Percentiles rank a stretch among this genome's conserved stretches.
phyloP scores from a whole-genome alignment of 2,329 filamentous ascomycete species.

The Blastomyces percursus region DNA sequence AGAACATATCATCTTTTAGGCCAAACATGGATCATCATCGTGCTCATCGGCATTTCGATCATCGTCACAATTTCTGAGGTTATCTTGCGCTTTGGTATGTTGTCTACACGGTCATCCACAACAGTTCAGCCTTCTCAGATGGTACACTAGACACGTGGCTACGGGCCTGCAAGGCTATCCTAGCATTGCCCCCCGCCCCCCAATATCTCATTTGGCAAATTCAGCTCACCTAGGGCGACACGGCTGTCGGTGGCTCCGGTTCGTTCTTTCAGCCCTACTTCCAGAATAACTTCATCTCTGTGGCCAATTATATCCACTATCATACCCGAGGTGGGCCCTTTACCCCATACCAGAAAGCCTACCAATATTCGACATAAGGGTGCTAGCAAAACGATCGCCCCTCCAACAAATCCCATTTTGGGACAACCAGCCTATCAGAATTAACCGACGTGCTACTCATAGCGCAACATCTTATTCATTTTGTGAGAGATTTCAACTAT shows the following conservation, averaged over 20 bases:
- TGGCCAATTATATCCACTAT: no score
- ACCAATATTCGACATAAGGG: no score
- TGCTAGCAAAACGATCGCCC: no score
- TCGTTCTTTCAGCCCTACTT: no score
- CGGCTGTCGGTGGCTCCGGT: background rate
- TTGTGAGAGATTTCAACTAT: no score
- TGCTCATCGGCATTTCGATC: conserved; percentile 84
- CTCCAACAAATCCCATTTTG: background rate
- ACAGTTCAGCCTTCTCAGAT: conserved; percentile 5
- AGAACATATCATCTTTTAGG: conserved; percentile 24
- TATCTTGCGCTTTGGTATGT: conserved; percentile 68
- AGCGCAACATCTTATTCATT: no score
- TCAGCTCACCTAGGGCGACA: background rate
- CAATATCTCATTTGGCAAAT: background rate
- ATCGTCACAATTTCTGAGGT: conserved; percentile 86
- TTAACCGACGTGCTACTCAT: background rate
- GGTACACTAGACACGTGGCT: background rate
- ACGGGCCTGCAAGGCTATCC: no score
- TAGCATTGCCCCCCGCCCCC: background rate
- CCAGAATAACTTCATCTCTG: no score
- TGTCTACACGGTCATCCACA: conserved; percentile 30
- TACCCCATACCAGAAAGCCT: no score
- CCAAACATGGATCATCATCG: conserved; percentile 97
- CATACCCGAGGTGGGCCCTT: no score
- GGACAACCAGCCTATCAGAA: background rate